These are phyloP conservation scores for Rhizopogon roseolus DNA, from an alignment of 768 basidiomycete genomes.

Conservation along the genomic window DNA sequence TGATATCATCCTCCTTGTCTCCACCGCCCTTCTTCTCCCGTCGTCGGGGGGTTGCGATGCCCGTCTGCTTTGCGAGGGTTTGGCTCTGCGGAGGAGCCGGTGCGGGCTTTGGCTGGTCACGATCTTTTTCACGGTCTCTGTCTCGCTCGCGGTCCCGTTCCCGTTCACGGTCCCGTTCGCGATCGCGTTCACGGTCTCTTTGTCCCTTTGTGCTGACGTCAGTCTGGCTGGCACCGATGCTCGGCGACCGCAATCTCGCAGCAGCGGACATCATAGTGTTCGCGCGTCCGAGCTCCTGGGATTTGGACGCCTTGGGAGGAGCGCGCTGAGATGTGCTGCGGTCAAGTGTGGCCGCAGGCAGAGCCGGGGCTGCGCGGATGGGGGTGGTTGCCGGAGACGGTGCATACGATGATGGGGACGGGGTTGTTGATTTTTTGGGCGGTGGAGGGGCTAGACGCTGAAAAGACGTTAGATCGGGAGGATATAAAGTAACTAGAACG, in stretches of 20 bases:
- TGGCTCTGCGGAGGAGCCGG: conserved; percentile 26
- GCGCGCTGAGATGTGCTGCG: conserved; percentile 84
- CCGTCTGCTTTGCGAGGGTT: conserved; percentile 60
- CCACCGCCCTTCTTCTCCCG: conserved; percentile 65
- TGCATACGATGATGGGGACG: conserved; percentile 26
- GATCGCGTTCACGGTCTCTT: conserved; percentile 9
- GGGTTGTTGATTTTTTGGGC: conserved; percentile 32
- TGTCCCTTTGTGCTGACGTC: conserved; percentile 49
- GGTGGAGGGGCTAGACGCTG: conserved; percentile 38
- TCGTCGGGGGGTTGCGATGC: conserved; percentile 78
- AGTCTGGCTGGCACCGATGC: conserved; percentile 33
- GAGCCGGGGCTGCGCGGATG: conserved; percentile 75
- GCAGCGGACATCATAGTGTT: conserved; percentile 62
- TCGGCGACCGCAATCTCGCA: conserved; percentile 36
- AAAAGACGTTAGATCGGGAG: conserved; percentile 5
- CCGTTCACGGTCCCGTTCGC: conserved; percentile 18
- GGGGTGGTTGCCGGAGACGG: conserved; percentile 41
- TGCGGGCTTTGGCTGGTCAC: conserved; percentile 52
- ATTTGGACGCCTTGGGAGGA: conserved; percentile 47
- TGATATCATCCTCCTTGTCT: conserved; percentile 81
- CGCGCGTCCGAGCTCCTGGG: conserved; percentile 48
- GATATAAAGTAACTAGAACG: conserved; percentile 16
- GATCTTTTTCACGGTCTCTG: conserved; percentile 19
- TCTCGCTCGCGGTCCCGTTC: conserved; percentile 22
- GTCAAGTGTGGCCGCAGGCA: conserved; percentile 68